phyloP scores from a whole-genome alignment of 2,329 filamentous ascomycete species.

The Aureobasidium uvarum region DNA sequence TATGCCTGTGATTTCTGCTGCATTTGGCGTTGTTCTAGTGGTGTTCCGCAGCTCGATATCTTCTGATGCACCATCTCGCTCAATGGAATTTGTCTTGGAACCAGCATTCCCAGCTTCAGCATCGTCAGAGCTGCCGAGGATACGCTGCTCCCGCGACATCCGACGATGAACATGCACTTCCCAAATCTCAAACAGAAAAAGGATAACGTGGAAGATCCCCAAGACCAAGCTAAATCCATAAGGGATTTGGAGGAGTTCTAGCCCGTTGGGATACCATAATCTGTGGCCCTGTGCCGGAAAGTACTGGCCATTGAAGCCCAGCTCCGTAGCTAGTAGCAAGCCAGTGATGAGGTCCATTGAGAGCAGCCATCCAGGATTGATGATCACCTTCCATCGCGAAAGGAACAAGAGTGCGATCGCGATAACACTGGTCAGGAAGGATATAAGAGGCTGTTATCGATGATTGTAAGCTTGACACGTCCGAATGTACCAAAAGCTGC shows the following conservation, averaged over 20 bases:
- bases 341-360: neutral
- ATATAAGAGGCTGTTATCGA: neutral
- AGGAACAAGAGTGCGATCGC: neutral
- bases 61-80: neutral
- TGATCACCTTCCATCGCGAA: neutral
- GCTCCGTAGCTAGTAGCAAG: neutral
- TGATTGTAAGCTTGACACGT: neutral
- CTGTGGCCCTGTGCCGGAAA: neutral
- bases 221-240: neutral
- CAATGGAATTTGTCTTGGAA: neutral
- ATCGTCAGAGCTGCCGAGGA: neutral
- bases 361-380: neutral
- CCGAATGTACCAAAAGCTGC: neutral
- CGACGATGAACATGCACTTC: neutral
- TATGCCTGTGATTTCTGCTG: neutral
- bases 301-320: neutral
- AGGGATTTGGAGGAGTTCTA: neutral
- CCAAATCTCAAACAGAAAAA: neutral
- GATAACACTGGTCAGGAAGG: neutral
- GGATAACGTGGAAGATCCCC: neutral
- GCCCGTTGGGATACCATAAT: neutral
- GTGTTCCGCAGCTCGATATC: neutral
- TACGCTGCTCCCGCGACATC: neutral
- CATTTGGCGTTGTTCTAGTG: neutral
- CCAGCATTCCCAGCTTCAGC: neutral